These are phyloP conservation scores for Zygosaccharomyces gambellarensis DNA, from an alignment of 805 yeast species.

Conservation along the genomic window DNA sequence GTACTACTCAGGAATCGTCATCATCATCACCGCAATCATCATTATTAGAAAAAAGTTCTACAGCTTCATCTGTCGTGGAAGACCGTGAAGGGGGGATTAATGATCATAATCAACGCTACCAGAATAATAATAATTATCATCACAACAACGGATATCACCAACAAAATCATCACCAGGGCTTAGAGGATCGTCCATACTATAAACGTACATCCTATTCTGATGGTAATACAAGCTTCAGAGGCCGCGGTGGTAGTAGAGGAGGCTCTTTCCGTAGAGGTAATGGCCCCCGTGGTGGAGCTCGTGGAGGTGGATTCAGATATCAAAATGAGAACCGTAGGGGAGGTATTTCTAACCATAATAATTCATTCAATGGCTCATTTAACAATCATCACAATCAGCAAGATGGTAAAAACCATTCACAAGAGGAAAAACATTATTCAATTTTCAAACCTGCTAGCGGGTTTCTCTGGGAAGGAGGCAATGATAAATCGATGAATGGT, in stretches of 20 bases:
- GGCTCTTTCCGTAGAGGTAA: constrained; percentile 11
- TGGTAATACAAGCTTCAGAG: constrained; percentile 15
- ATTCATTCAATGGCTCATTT: background rate
- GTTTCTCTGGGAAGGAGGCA: constrained; percentile 21
- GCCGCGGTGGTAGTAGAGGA: constrained; percentile 21
- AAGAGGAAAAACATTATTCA: constrained; percentile 22
- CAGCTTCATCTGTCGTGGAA: background rate
- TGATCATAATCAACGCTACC: background rate
- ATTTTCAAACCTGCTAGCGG: constrained; percentile 34
- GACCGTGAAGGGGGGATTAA: background rate
- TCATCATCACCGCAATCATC: background rate
- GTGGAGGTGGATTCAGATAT: constrained; percentile 11
- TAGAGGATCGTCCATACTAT: constrained; percentile 2
- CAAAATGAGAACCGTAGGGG: constrained; percentile 5
- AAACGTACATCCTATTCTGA: constrained; percentile 6
- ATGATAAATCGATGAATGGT: constrained; percentile 10
- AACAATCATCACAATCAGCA: constrained; percentile 8
- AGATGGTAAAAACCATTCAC: constrained; percentile 4
- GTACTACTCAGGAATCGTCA: background rate
- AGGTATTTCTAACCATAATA: background rate
- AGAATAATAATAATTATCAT: constrained; percentile 1
- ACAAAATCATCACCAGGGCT: background rate
- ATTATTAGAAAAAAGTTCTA: background rate
- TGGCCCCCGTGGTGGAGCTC: constrained; percentile 15
- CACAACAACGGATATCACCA: background rate